phyloP scores from a whole-genome alignment of 768 basidiomycete genomes.

The Thelephora aurantiotincta region DNA sequence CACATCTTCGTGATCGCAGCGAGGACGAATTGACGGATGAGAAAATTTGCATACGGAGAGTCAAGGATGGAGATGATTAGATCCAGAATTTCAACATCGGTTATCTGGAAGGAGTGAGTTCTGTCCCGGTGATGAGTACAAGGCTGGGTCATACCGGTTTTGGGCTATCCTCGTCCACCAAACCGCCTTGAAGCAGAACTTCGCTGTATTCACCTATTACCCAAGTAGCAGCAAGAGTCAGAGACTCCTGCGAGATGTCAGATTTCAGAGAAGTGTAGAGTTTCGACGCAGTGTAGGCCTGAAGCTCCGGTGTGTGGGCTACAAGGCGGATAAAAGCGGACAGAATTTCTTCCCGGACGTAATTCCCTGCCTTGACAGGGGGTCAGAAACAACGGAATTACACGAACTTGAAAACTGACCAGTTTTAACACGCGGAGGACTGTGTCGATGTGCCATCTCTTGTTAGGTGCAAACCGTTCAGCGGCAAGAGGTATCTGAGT shows the following conservation, averaged over 20 bases:
- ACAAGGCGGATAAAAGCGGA: conserved; percentile 93
- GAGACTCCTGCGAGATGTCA: conserved; percentile 93
- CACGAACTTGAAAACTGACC: conserved; percentile 30
- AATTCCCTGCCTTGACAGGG: conserved; percentile 79
- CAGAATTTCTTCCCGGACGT: conserved; percentile 90
- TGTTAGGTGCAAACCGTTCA: conserved; percentile 93
- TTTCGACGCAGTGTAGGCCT: conserved; percentile 88
- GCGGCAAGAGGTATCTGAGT: conserved; percentile 95
- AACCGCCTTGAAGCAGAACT: conserved; percentile 70
- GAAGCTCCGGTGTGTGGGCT: conserved; percentile 92
- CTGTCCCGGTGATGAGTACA: background rate
- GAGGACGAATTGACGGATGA: conserved; percentile 86
- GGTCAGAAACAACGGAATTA: background rate
- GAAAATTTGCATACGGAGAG: conserved; percentile 88
- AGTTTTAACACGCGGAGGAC: conserved; percentile 84
- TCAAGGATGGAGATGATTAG: conserved; percentile 76
- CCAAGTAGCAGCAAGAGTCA: conserved; percentile 91
- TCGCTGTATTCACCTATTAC: conserved; percentile 95
- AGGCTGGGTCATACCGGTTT: conserved; percentile 31
- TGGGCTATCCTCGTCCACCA: conserved; percentile 62
- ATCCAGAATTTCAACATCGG: conserved; percentile 75
- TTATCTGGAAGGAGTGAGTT: conserved; percentile 29
- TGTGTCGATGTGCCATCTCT: conserved; percentile 98
- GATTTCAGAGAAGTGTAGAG: conserved; percentile 75
- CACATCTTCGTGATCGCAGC: conserved; percentile 84